Percentiles rank a stretch among this genome's conserved stretches.
phyloP scores from a whole-genome alignment of 2,329 filamentous ascomycete genomes.

The Beauveria sp. region DNA sequence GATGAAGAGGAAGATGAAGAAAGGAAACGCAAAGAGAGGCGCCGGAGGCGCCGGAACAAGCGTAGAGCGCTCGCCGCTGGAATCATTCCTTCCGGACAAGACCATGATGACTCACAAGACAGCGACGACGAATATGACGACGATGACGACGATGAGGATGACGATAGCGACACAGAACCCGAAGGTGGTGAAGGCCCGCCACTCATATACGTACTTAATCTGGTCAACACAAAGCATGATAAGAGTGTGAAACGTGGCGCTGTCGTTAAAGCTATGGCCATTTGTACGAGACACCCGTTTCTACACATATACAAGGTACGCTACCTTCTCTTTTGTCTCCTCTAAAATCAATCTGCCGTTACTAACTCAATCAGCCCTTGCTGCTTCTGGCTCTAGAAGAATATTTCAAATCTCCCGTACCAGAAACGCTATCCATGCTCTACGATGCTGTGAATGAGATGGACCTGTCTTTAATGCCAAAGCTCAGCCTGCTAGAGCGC shows the following conservation, averaged over 20 bases:
- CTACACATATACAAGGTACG: conserved; percentile 93
- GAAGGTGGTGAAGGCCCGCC: conserved; percentile 77
- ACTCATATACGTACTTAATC: conserved; percentile 90
- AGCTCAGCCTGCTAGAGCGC: conserved; percentile 72
- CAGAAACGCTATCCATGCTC: conserved; percentile 78
- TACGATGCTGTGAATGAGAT: conserved; percentile 93
- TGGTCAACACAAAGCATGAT: conserved; percentile 98
- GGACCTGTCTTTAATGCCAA: conserved; percentile 91
- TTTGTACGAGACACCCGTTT: conserved; percentile 95
- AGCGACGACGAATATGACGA: conserved; percentile 39
- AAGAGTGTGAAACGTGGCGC: conserved; percentile 87
- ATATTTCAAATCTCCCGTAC: conserved; percentile 87
- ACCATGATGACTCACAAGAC: conserved; percentile 33
- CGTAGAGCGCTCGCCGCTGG: conserved; percentile 44
- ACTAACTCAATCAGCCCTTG: conserved; percentile 54
- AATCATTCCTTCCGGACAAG: conserved; percentile 36
- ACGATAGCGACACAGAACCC: conserved; percentile 53
- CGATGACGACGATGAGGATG: conserved; percentile 44
- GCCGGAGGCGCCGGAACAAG: conserved; percentile 42
- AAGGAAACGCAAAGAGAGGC: conserved; percentile 46
- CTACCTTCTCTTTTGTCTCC: conserved; percentile 11
- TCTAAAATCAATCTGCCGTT: conserved; percentile 11
- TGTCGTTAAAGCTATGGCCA: conserved; percentile 96
- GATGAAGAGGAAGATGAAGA: conserved; percentile 75
- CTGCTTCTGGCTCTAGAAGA: conserved; percentile 87